These are phyloP conservation scores for Dactylellina drechsleri DNA, from an alignment of 2,329 filamentous ascomycete genomes.

Conservation along the genomic window DNA sequence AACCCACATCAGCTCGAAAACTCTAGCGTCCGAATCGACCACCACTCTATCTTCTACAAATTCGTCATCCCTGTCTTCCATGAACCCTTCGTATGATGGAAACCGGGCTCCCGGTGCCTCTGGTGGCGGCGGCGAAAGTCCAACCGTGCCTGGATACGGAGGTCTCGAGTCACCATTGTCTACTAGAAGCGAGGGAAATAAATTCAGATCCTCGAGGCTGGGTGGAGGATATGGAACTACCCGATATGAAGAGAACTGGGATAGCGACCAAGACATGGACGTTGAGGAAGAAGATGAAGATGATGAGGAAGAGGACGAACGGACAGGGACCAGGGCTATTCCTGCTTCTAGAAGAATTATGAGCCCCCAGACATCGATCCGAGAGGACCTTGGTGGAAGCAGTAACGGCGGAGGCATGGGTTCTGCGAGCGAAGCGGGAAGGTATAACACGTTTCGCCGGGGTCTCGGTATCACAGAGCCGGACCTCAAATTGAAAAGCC, in stretches of 20 bases:
- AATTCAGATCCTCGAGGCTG: conserved; percentile 24
- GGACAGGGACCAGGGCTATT: conserved; percentile 48
- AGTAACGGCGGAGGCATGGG: conserved; percentile 41
- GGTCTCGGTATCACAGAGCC: conserved; percentile 52
- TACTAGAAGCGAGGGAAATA: conserved; percentile 39
- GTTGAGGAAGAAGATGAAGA: conserved; percentile 32
- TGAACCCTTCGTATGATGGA: conserved; percentile 48
- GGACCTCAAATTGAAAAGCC: conserved; percentile 49
- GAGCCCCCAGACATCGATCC: conserved; percentile 50
- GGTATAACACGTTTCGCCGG: conserved; percentile 55
- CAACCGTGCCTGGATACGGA: conserved; percentile 40
- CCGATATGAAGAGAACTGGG: conserved; percentile 43
- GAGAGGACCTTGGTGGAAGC: conserved; percentile 42
- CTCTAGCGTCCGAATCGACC: conserved; percentile 42
- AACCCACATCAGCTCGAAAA: conserved; percentile 43
- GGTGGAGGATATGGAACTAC: conserved; percentile 28
- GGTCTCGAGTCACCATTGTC: conserved; percentile 51
- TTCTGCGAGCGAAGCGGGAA: conserved; percentile 53
- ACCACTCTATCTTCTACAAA: conserved; percentile 51
- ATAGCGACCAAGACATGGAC: conserved; percentile 36
- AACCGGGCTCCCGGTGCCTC: conserved; percentile 28
- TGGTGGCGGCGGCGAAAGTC: conserved; percentile 29
- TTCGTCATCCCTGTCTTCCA: conserved; percentile 44
- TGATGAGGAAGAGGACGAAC: conserved; percentile 42
- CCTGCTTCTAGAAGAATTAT: conserved; percentile 54